These are phyloP conservation scores for Penicillium samsonianum DNA, from an alignment of 495 filamentous ascomycete species.

Conservation along the genomic window DNA sequence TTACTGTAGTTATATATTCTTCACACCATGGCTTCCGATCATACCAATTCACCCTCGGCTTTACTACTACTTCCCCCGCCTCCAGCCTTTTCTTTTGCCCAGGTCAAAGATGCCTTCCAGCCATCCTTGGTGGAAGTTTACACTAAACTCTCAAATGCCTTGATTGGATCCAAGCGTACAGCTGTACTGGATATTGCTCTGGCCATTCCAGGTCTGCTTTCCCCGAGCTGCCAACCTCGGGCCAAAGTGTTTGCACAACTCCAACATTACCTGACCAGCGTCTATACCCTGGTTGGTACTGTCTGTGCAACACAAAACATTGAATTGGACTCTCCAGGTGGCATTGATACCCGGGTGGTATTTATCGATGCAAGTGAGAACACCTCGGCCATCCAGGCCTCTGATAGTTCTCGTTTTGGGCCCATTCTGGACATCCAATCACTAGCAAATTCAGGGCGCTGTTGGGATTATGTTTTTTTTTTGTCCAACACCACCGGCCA, in stretches of 20 bases:
- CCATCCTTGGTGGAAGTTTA: conserved; percentile 38
- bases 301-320: conserved; percentile 62
- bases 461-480: conserved; percentile 72
- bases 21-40: conserved; percentile 30
- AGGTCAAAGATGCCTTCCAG: conserved; percentile 46
- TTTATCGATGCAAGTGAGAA: conserved; percentile 53
- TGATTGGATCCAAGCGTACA: conserved; percentile 33
- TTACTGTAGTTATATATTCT: conserved; percentile 1
- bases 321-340: conserved; percentile 65
- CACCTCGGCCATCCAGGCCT: background rate
- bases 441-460: conserved; percentile 62
- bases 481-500: conserved; percentile 61
- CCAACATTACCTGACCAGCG: conserved; percentile 68
- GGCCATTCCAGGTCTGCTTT: conserved; percentile 41
- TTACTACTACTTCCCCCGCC: conserved; percentile 52
- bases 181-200: conserved; percentile 49
- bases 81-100: conserved; percentile 40
- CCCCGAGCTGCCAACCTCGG: conserved; percentile 47
- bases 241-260: conserved; percentile 58
- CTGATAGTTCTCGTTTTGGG: conserved; percentile 45
- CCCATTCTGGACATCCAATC: conserved; percentile 66
- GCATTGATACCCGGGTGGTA: conserved; percentile 76
- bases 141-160: conserved; percentile 27
- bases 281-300: conserved; percentile 76
- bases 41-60: conserved; percentile 31